phyloP scores from a whole-genome alignment of 228 moss, liverwort and hornwort species.

The Sphagnum magellanicum region DNA sequence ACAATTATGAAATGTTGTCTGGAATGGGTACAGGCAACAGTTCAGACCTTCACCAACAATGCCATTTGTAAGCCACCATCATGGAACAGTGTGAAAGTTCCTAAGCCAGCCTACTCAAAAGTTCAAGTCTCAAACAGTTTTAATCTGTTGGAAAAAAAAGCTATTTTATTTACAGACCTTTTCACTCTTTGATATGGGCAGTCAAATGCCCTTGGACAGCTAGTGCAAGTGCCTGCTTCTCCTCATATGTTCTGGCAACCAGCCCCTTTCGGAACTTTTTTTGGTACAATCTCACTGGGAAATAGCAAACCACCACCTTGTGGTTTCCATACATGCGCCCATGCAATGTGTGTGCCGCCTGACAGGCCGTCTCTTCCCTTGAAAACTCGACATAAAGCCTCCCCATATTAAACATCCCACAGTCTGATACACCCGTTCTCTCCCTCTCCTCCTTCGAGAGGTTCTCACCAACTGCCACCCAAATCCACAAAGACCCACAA shows the following conservation, averaged over 20 bases:
- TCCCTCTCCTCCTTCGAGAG: neutral
- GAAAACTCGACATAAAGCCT: conserved; percentile 72
- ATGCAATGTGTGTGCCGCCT: conserved; percentile 55
- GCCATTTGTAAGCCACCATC: no score
- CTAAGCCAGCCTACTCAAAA: no score
- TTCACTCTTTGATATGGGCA: conserved; percentile 20
- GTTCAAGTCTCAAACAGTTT: no score
- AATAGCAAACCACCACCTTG: conserved; percentile 27
- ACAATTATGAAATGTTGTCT: no score
- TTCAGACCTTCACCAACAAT: no score
- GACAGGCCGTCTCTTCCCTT: conserved; percentile 61
- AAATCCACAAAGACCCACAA: no score
- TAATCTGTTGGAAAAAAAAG: no score
- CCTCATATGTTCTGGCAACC: conserved; percentile 22
- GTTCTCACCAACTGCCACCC: neutral
- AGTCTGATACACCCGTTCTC: conserved; percentile 3
- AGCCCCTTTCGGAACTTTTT: conserved; percentile 51
- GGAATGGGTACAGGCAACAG: no score
- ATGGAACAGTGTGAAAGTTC: no score
- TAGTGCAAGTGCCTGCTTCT: conserved; percentile 42
- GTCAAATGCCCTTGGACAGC: conserved; percentile 32
- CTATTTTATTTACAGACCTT: no score
- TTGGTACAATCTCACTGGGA: conserved; percentile 34
- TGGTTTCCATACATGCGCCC: conserved; percentile 43
- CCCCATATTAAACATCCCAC: conserved; percentile 23